Evolutionary conservation across 495 filamentous ascomycete genomes (phyloP), one percentile per base, ranked within the genome.

Genomic region (Penicillium arizonense): DNA sequence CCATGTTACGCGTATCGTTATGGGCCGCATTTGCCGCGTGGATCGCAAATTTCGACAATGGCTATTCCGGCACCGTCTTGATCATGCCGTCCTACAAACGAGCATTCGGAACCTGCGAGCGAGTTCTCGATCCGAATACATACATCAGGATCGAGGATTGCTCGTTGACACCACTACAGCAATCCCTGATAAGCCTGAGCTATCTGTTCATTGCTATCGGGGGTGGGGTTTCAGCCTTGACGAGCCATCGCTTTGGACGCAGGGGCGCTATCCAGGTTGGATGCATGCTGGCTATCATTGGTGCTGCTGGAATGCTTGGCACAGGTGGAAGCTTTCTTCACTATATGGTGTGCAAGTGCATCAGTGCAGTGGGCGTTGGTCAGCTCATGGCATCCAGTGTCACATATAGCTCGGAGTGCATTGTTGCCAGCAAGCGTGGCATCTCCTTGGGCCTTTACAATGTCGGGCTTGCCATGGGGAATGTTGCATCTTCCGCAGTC

Each of bases 271-370:
- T 65, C 28, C 62, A 65, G 39, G 38, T 61, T 21, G 62, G 59
- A 26, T 64, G 60, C 18, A 11, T 39, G 1, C 43, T 65, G 12
- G 50, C 57, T 0, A 57, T 63, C 8, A 51, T 65, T 28, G 62
- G 62, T 3, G 62, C 62, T 5, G 62, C 53, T 35, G 60, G 62
- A 4, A 65, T 65, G 60, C 34, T 65, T 12, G 62, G 62, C 3
- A 64, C 62, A 16, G 48, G 47, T n/a, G 58, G 61, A 0, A 67
- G 61, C 18, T 69, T 67, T 28, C 14, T 57, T 1, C 53, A 52
- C 40, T 69, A 67, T 32, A 69, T 69, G 57, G 56, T 62, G n/a
- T 67, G 65, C 34, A 56, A 54, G n/a, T 67, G 61, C 10, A 67
- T 69, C 21, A 58, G 65, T 30, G 65, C 55, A 6, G 42, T 61